Base-by-base conservation (phyloP, 2,329 filamentous ascomycete species). In the Clarireedia homoeocarpa region DNA sequence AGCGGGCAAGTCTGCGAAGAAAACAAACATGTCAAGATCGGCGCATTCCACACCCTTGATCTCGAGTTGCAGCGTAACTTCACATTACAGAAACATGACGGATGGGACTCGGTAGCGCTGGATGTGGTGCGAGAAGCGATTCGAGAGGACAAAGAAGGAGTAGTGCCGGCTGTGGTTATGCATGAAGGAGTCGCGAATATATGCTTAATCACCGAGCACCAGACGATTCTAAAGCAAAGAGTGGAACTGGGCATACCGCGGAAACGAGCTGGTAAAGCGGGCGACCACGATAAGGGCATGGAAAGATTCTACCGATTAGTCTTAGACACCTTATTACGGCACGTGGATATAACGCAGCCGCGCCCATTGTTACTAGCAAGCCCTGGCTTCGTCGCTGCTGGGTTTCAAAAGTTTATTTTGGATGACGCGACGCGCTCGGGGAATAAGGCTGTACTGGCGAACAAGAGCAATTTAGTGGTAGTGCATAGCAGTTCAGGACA, bases 111-210 rank as follows among this genome's bases (percentile, higher is more conserved):
- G 63, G 84, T 99, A 10, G 89, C 91, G 3, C 75, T 86, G 48
- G 84, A 88, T 58, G 86, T 88, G 47, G 79, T 99, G 10, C 77
- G 81, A 56, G 89, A 96, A 69, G 86, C 91, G 0, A 79, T 92
- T 14, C 85, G 89, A 64, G 83, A 88, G 63, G 86, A 89, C 62
- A 85, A 86, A 66, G 84, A 88, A 59, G 91, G 90, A 1, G 87
- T 92, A 59, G 80, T 95, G 17, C 89, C 91, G 55, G 92, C 94
- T 0, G 86, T 97, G 0, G 88, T 97, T 24, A 92, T 99, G 87
- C 89, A 95, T 65, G 92, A 97, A 66, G 88, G 88, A 15, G 71
- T 88, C 15, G 88, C 89, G 56, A 90, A 91, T 70, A 88, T 94
- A 61, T 92, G 88, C 70, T 77, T 91, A 23, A 87, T 94, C 55